A percentile compares a stretch with the other conserved stretches of the same genome.
Conservation (phyloP, 75 land plant genomes). For the Pinus taeda region DNA sequence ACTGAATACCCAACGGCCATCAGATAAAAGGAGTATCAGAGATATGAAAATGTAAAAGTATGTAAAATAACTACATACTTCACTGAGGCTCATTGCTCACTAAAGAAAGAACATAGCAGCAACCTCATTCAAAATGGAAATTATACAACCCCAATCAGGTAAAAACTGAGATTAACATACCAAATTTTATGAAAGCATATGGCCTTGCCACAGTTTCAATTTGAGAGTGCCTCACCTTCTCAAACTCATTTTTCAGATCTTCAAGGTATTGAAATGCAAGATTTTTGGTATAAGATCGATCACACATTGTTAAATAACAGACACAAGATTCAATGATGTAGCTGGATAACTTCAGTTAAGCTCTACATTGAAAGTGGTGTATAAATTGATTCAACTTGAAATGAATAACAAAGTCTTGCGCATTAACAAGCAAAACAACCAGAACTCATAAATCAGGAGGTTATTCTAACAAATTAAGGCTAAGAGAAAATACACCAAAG, state of each 20-base stretch:
- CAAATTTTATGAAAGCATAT: constrained; percentile 97
- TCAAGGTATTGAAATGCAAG: constrained; percentile 96
- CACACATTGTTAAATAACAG: constrained; percentile 97
- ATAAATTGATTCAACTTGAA: constrained; percentile 4
- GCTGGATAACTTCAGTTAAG: constrained; percentile 34
- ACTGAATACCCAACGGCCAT: neutral
- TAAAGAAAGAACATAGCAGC: neutral
- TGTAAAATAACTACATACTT: no score
- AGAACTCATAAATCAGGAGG: neutral
- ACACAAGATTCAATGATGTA: constrained; percentile 95
- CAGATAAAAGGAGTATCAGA: neutral
- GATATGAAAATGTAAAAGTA: neutral
- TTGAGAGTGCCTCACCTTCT: constrained; percentile 73
- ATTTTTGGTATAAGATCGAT: constrained; percentile 94
- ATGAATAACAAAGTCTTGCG: neutral
- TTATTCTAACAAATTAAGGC: neutral
- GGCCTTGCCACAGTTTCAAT: constrained; percentile 98
- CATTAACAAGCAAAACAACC: neutral
- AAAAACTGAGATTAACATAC: constrained; percentile 26
- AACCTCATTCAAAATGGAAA: neutral
- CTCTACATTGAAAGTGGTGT: neutral
- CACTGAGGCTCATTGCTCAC: no score
- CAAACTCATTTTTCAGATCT: constrained; percentile 94
- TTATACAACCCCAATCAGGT: neutral
- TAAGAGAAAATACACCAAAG: neutral